These are phyloP conservation scores for Neonectria neomacrospora DNA, from an alignment of 2,329 filamentous ascomycete genomes.

Conservation along the genomic window DNA sequence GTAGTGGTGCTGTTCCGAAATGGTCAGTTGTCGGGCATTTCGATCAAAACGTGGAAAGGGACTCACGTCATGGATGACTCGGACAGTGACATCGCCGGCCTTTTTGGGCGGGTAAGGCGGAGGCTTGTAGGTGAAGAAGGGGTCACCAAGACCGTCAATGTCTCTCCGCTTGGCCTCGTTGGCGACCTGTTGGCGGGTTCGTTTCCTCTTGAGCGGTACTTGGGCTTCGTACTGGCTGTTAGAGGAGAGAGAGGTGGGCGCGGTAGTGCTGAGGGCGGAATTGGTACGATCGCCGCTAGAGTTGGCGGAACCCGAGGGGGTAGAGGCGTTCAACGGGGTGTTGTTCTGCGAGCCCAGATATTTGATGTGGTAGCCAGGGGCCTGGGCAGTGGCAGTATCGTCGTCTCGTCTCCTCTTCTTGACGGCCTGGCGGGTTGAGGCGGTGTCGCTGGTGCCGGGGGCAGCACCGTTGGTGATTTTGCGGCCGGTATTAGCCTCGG, in stretches of 20 bases:
- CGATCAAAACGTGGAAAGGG: conserved; percentile 18
- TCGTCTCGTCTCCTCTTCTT: conserved; percentile 80
- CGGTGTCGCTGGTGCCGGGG: conserved; percentile 46
- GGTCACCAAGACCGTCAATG: conserved; percentile 75
- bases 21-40: conserved; percentile 22
- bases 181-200: conserved; percentile 82
- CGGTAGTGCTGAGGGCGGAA: conserved; percentile 84
- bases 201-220: conserved; percentile 89
- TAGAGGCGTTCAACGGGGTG: conserved; percentile 74
- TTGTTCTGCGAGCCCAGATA: conserved; percentile 77
- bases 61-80: conserved; percentile 72
- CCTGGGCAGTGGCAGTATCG: conserved; percentile 59
- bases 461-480: conserved; percentile 52
- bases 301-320: conserved; percentile 75
- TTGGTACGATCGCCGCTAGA: conserved; percentile 88
- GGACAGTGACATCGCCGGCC: conserved; percentile 78
- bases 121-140: conserved; percentile 83
- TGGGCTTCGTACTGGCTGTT: conserved; percentile 70
- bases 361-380: conserved; percentile 78
- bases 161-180: conserved; percentile 85
- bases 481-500: conserved; percentile 57
- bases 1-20: conserved; percentile 47
- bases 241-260: conserved; percentile 81
- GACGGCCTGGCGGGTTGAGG: conserved; percentile 60
- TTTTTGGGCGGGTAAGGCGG: conserved; percentile 92